These are phyloP conservation scores for Sphaerostilbella broomeana DNA, from an alignment of 2,329 filamentous ascomycete species.

Conservation along the genomic window DNA sequence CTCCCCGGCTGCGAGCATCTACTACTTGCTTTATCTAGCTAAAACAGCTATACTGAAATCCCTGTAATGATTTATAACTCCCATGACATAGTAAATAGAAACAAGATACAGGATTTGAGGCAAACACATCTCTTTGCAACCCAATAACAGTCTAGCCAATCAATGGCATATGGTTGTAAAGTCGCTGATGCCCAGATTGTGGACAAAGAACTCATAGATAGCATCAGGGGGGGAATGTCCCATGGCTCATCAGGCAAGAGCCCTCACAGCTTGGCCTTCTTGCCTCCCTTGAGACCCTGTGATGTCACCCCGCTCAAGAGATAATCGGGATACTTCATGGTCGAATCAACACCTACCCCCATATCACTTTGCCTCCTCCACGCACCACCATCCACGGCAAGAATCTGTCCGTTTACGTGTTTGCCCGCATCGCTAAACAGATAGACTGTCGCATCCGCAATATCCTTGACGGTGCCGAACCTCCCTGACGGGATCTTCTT, in stretches of 20 bases:
- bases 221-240: too few species aligned
- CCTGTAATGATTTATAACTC: too few species aligned
- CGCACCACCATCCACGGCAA: slow-evolving; percentile 64
- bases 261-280: slow-evolving; percentile 35
- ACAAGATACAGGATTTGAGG: too few species aligned
- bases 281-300: slow-evolving; percentile 28
- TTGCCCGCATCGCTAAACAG: slow-evolving; percentile 80
- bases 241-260: neutral
- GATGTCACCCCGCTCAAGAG: slow-evolving; percentile 30
- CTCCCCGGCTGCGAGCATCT: too few species aligned
- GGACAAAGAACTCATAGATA: too few species aligned
- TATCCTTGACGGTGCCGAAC: slow-evolving; percentile 74
- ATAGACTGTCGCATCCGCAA: slow-evolving; percentile 87
- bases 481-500: slow-evolving; percentile 64
- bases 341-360: slow-evolving; percentile 40
- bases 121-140: too few species aligned
- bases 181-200: too few species aligned
- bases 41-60: too few species aligned
- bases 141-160: too few species aligned
- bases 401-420: slow-evolving; percentile 75
- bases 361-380: slow-evolving; percentile 47
- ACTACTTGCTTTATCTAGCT: too few species aligned
- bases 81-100: too few species aligned
- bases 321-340: slow-evolving; percentile 49
- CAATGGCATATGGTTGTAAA: too few species aligned